Base-by-base conservation (phyloP, 1,139 yeast species). In the Zygoascus sp. region DNA sequence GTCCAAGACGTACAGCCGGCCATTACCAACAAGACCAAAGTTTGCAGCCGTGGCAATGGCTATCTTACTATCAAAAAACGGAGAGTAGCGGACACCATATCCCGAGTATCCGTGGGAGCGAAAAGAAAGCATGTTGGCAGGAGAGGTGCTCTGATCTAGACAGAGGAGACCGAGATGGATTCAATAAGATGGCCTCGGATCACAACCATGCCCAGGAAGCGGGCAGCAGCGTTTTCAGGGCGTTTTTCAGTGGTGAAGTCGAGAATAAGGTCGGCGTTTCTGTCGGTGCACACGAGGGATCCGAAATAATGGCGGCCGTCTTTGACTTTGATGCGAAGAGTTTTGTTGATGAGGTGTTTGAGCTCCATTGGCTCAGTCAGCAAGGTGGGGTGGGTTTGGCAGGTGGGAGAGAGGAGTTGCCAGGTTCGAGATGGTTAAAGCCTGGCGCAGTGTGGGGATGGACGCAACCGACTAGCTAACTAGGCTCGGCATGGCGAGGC, bases 21-120 rank as follows among this genome's bases (percentile, higher is more conserved):
- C 98, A 63, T 92, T 92, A 2, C 98, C 98, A 3, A 88, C 96
- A 8, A 92, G 72, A 2, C 97, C 97, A 65, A 83, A 92, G 66
- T 92, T 92, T 30, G 97, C 88, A 0, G 96, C 83, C 0, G 95
- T 74, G 1, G 96, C 94, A 30, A 88, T 94, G 0, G 96, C 97
- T 11, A 92, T 63, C 59, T 85, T 85, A 67, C 85, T 86, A 66
- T 92, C 97, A 58, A 79, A 85, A 61, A 81, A 92, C 5, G 97
- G 97, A 0, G 97, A 89, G 69, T 90, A 92, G 59, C 83, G 85
- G 13, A 89, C 83, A 0, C 84, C 83, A 63, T 87, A 88, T 13
- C 97, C 97, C 60, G 89, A 85, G 67, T 79, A 88, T 2, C 96
- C 96, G 22, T 74, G 68, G 20, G 96, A 87, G 57, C 88, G 73